These are phyloP conservation scores for Neohortaea acidophila DNA, from an alignment of 495 filamentous ascomycete species.

Conservation along the genomic window DNA sequence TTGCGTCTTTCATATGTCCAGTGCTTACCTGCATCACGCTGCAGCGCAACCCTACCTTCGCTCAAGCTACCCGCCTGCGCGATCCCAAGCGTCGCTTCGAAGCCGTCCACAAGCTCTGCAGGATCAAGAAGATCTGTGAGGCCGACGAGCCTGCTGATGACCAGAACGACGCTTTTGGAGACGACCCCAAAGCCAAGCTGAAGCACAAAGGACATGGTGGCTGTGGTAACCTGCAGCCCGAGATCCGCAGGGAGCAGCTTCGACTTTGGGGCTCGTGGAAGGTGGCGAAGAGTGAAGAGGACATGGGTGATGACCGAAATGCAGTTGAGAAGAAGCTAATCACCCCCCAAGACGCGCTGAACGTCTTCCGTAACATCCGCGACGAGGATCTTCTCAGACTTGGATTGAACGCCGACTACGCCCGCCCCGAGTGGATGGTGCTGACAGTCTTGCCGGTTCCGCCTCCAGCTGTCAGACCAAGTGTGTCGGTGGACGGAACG, in stretches of 20 bases:
- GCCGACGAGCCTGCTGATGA: constrained; percentile 49
- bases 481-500: constrained; percentile 86
- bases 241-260: constrained; percentile 70
- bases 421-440: constrained; percentile 96
- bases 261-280: constrained; percentile 71
- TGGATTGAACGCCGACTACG: constrained; percentile 83
- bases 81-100: constrained; percentile 91
- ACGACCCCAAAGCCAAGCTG: constrained; percentile 31
- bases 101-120: constrained; percentile 73
- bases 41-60: constrained; percentile 71
- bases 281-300: constrained; percentile 53
- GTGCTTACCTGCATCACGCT: constrained; percentile 44
- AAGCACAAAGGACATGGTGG: constrained; percentile 57
- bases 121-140: constrained; percentile 70
- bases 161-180: constrained; percentile 40
- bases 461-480: constrained; percentile 86
- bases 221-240: constrained; percentile 81
- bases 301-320: constrained; percentile 36
- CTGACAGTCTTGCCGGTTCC: constrained; percentile 89
- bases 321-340: constrained; percentile 72
- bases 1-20: constrained; percentile 29
- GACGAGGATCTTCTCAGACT: constrained; percentile 68
- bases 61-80: constrained; percentile 61
- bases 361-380: constrained; percentile 70
- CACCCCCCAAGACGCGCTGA: constrained; percentile 67